Conservation (phyloP, 2,329 filamentous ascomycete genomes). For the Scedosporium boydii region DNA sequence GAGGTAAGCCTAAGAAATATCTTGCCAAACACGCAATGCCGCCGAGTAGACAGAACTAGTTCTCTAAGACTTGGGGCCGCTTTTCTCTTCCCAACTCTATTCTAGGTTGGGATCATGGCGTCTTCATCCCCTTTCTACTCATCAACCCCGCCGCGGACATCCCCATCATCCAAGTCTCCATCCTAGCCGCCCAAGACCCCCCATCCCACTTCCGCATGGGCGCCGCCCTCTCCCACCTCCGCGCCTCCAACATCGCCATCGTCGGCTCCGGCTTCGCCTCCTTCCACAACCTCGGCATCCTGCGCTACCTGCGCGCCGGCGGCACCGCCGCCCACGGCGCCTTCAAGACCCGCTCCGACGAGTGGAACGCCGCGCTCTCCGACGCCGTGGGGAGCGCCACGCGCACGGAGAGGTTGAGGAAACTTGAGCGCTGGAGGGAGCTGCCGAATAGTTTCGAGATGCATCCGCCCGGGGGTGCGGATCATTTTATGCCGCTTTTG, state of each 20-base stretch:
- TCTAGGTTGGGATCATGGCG: conserved; percentile 48
- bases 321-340: conserved; percentile 15
- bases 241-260: conserved; percentile 44
- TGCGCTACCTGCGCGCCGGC: conserved; percentile 26
- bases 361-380: conserved; percentile 37
- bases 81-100: too few relatives aligned
- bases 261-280: conserved; percentile 50
- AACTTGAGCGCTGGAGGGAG: conserved; percentile 35
- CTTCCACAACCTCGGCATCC: conserved; percentile 42
- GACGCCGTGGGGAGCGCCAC: conserved; percentile 26
- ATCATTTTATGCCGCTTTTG: conserved; percentile 50
- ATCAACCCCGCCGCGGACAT: conserved; percentile 41
- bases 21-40: too few relatives aligned
- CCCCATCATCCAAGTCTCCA: conserved; percentile 46
- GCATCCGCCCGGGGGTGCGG: conserved; percentile 43
- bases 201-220: conserved; percentile 40
- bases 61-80: too few relatives aligned
- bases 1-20: conserved; percentile 10
- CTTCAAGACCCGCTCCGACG: conserved; percentile 12
- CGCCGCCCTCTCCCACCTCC: conserved; percentile 37
- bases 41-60: too few relatives aligned
- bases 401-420: conserved; percentile 24
- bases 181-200: conserved; percentile 42
- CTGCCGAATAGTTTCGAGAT: conserved; percentile 39
- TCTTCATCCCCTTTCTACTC: conserved; percentile 48